Conservation (phyloP, 2,329 filamentous ascomycete genomes). For the Penicillium occitanis region DNA sequence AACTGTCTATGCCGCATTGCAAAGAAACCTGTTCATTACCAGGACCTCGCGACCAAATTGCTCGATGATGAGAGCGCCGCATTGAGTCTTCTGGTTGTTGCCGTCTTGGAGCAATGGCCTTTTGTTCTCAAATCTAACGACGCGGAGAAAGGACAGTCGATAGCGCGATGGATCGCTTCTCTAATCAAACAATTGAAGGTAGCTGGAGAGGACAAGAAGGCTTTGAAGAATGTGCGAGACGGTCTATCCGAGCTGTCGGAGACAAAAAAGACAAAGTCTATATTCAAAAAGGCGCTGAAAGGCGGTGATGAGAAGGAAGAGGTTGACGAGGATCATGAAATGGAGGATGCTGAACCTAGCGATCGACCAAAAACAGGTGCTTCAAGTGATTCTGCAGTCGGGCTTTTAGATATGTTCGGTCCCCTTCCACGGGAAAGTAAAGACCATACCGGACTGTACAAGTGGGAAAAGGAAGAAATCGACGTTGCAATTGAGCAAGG, state of each 20-base stretch:
- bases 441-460: conserved; percentile 49
- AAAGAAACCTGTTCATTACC: conserved; percentile 76
- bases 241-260: conserved; percentile 44
- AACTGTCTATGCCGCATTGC: conserved; percentile 77
- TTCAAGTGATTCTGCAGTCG: conserved; percentile 28
- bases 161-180: conserved; percentile 60
- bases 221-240: conserved; percentile 49
- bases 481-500: conserved; percentile 79
- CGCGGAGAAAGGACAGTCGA: conserved; percentile 43
- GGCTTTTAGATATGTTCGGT: conserved; percentile 56
- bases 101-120: conserved; percentile 74
- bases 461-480: conserved; percentile 73
- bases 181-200: conserved; percentile 57
- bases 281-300: conserved; percentile 41
- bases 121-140: conserved; percentile 60
- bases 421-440: conserved; percentile 48
- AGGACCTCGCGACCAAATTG: conserved; percentile 52
- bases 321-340: conserved; percentile 17
- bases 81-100: conserved; percentile 66
- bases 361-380: conserved; percentile 14
- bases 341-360: conserved; percentile 21
- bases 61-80: conserved; percentile 36
- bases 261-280: conserved; percentile 36
- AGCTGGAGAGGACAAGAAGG: conserved; percentile 52
- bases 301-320: conserved; percentile 25